Evolutionary conservation across 139 green algal species (phyloP).

Genomic region (Ulvella scutata): DNA sequence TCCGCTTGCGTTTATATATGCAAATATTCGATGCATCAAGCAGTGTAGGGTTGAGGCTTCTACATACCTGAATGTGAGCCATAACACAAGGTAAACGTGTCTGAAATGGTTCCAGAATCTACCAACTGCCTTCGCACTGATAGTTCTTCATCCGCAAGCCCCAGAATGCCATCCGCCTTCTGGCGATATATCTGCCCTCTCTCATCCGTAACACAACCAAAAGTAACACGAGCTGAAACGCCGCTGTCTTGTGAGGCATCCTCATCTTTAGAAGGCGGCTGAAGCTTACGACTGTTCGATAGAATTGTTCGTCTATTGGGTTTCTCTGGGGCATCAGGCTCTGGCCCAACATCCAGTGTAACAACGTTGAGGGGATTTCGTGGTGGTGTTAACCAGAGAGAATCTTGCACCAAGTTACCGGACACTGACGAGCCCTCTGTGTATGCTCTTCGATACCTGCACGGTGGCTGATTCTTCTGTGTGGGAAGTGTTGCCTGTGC

Average conservation of each 20-base stretch:
- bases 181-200: constrained; percentile 84
- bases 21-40: too few relatives aligned
- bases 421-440: not conserved
- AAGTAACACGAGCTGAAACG: constrained; percentile 17
- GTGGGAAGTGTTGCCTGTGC: not conserved
- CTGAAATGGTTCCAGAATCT: constrained; percentile 35
- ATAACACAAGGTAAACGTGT: constrained; percentile 81
- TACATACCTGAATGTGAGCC: constrained; percentile 29
- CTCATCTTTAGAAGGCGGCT: too few relatives aligned
- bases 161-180: constrained; percentile 78
- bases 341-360: too few relatives aligned
- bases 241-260: not conserved
- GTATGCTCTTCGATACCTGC: too few relatives aligned
- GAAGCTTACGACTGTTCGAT: too few relatives aligned
- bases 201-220: constrained; percentile 76
- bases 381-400: not conserved
- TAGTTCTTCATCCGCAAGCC: constrained; percentile 46
- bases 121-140: constrained; percentile 42
- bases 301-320: too few relatives aligned
- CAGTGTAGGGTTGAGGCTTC: too few relatives aligned
- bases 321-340: too few relatives aligned
- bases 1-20: too few relatives aligned
- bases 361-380: too few relatives aligned
- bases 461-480: too few relatives aligned
- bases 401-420: not conserved